Evolutionary conservation across 768 basidiomycete species (phyloP), one percentile per base, ranked within the genome.

Genomic region (Auriculariales sp.): DNA sequence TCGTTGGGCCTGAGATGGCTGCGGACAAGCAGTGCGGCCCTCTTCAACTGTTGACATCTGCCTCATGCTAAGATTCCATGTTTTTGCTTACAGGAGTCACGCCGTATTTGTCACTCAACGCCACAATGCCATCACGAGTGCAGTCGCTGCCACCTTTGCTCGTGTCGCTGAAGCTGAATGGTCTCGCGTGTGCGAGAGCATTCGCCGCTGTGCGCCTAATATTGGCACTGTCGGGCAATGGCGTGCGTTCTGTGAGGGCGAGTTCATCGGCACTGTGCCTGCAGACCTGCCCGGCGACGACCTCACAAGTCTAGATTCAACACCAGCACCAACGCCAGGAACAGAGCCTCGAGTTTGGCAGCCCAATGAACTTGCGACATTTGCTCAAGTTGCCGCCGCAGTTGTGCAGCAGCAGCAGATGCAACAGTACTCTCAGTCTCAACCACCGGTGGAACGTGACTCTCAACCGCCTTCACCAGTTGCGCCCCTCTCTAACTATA

Each of bases 151-250:
- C 0, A 73, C 71, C 51, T 66, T 89, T 17, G 71, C 81, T 7
- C 72, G 82, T 24, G 66, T 87, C n/a, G 84, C 83, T 1, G 84
- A 89, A 50, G 77, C 78, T 4, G 83, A 87, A 64, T 90, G 86
- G 85, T 59, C 73, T 22, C 77, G 77, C 31, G 65, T 74, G 11
- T 84, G 81, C 56, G 85, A 88, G 66, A 71, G 71, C n/a, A 73
- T 87, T 22, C 74, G 84, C 34, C 70, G 78, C 4, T 74, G 75
- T 55, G 72, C 81, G 12, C 78, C 83, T 0, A 72, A 71, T 11
- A 70, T 90, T 29, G 86, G 83, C 0, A 69, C 68, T n/a, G 68
- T 88, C 3, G 81, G 78, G 3, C 77, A 84, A 68, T 86, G 78
- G 77, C 71, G 77, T 47, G 69, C 78, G 4, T 65, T 83, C 2